phyloP scores from a whole-genome alignment of 306 rosid species.

The Sicyos baderoa region DNA sequence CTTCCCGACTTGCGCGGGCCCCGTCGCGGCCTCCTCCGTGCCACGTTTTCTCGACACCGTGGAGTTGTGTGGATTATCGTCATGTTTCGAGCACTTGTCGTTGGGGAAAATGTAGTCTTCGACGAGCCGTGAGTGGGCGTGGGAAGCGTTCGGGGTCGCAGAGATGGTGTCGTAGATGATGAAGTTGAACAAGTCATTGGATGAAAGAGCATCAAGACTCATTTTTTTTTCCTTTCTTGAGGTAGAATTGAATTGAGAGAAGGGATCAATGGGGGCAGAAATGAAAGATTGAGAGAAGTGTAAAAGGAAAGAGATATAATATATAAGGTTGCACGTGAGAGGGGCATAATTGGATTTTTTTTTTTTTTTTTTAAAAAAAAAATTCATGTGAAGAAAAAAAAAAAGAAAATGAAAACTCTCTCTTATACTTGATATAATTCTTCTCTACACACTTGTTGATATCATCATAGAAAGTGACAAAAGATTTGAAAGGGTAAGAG shows the following conservation, averaged over 20 bases:
- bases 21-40: neutral
- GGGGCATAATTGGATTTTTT: neutral
- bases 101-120: neutral
- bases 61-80: too few relatives aligned
- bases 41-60: neutral
- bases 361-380: neutral
- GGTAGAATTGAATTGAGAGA: neutral
- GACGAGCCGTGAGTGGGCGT: conserved; percentile 23
- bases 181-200: conserved; percentile 59
- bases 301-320: conserved; percentile 12
- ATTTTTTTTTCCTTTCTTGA: conserved; percentile 18
- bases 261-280: neutral
- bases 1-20: neutral
- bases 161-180: conserved; percentile 70
- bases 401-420: neutral
- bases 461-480: conserved; percentile 14
- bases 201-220: conserved; percentile 60
- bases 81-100: conserved; percentile 23
- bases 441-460: neutral
- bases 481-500: neutral
- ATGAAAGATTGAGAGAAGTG: neutral
- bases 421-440: neutral
- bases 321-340: conserved; percentile 19
- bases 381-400: too few relatives aligned
- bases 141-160: conserved; percentile 41